phyloP scores from a whole-genome alignment of 2,329 filamentous ascomycete species.

The Onygenales sp. region DNA sequence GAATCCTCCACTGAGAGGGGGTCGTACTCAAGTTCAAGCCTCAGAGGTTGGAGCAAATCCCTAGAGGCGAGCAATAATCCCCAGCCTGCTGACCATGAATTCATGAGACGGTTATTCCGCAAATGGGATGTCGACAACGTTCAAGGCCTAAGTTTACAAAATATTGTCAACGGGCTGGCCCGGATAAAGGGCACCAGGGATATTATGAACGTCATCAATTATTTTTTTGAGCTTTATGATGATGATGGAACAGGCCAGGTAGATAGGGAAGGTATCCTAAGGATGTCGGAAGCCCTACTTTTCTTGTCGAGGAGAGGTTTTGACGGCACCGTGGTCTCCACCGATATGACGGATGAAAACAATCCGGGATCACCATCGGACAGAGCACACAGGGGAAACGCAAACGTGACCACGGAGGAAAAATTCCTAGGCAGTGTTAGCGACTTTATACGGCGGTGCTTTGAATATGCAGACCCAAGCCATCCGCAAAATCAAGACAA shows the following conservation, averaged over 20 bases:
- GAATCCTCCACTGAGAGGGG: slow-evolving; percentile 42
- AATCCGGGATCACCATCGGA: slow-evolving; percentile 16
- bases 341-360: slow-evolving; percentile 45
- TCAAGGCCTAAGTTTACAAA: slow-evolving; percentile 73
- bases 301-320: slow-evolving; percentile 87
- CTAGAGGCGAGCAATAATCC: slow-evolving; percentile 48
- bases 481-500: slow-evolving; percentile 49
- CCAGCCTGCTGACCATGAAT: slow-evolving; percentile 85
- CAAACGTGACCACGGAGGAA: slow-evolving; percentile 61
- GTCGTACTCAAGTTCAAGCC: slow-evolving; percentile 52
- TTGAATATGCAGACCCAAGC: slow-evolving; percentile 95
- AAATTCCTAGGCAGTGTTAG: slow-evolving; percentile 87
- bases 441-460: slow-evolving; percentile 90
- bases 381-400: slow-evolving; percentile 25
- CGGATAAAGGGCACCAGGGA: slow-evolving; percentile 87
- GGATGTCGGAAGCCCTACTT: slow-evolving; percentile 86
- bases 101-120: slow-evolving; percentile 76
- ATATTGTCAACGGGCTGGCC: slow-evolving; percentile 84
- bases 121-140: slow-evolving; percentile 77
- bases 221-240: slow-evolving; percentile 97
- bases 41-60: slow-evolving; percentile 41
- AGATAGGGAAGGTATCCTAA: slow-evolving; percentile 85
- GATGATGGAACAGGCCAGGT: slow-evolving; percentile 85
- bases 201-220: slow-evolving; percentile 95
- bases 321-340: slow-evolving; percentile 62